A percentile compares a stretch with the other conserved stretches of the same genome.
These are phyloP conservation scores for Calonectria henricotiae DNA, from an alignment of 2,329 filamentous ascomycete species.

Conservation along the genomic window DNA sequence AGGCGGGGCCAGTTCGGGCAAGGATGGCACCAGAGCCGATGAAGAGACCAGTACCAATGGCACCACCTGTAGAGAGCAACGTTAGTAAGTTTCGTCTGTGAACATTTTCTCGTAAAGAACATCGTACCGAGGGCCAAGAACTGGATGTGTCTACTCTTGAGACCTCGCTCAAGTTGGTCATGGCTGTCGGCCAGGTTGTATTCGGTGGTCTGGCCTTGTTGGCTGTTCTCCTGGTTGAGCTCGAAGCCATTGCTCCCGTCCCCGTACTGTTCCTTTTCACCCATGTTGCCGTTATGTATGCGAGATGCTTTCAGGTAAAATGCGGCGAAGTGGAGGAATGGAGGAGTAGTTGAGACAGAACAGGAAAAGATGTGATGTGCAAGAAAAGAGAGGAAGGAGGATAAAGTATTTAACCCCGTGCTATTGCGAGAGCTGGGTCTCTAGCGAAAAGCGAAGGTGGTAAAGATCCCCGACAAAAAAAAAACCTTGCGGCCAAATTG, in stretches of 20 bases:
- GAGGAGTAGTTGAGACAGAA: neutral
- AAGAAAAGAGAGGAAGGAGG: constrained; percentile 6
- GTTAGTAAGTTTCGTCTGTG: neutral
- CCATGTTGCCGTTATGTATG: constrained; percentile 35
- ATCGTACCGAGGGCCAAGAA: constrained; percentile 70
- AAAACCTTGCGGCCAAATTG: constrained; percentile 23
- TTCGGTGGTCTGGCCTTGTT: constrained; percentile 50
- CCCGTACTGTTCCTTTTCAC: constrained; percentile 41
- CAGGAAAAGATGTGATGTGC: neutral
- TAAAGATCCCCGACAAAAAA: constrained; percentile 23
- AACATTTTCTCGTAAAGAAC: neutral
- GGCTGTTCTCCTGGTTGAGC: constrained; percentile 51
- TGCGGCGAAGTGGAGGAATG: neutral
- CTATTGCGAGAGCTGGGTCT: constrained; percentile 11
- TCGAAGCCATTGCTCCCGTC: constrained; percentile 46
- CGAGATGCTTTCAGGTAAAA: neutral
- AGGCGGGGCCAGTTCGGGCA: constrained; percentile 73
- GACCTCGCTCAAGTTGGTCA: constrained; percentile 69
- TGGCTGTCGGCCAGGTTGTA: constrained; percentile 59
- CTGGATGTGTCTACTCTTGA: constrained; percentile 75
- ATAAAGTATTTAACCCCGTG: constrained; percentile 40
- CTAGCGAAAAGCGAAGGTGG: constrained; percentile 25
- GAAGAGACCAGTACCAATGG: constrained; percentile 77
- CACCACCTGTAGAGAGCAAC: constrained; percentile 57
- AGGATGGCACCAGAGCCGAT: constrained; percentile 74